Conservation (phyloP, 352 stramenopile genomes). For the Globisporangium apiculatum region DNA sequence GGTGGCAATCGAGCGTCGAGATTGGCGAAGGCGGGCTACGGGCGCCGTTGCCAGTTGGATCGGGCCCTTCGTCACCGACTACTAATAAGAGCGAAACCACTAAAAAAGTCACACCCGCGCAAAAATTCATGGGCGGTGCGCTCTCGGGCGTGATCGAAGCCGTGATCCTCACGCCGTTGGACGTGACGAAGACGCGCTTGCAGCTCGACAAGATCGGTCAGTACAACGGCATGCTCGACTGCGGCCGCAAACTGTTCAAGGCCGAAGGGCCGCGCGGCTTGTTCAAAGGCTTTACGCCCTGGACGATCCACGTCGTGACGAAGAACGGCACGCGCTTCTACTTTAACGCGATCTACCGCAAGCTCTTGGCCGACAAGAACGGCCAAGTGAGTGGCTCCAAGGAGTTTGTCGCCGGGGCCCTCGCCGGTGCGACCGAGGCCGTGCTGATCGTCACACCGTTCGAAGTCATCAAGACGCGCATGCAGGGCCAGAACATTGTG, state of each 20-base stretch:
- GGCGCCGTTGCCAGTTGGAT: slow-evolving; percentile 29
- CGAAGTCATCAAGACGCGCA: slow-evolving; percentile 97
- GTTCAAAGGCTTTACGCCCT: slow-evolving; percentile 87
- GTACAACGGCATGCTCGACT: slow-evolving; percentile 86
- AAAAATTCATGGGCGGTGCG: slow-evolving; percentile 81
- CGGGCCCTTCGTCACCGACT: slow-evolving; percentile 2
- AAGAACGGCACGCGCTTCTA: slow-evolving; percentile 91
- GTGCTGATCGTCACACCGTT: slow-evolving; percentile 96
- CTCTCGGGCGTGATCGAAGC: slow-evolving; percentile 84
- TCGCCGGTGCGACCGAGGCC: slow-evolving; percentile 93
- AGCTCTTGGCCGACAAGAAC: slow-evolving; percentile 66
- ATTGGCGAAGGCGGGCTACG: slow-evolving; percentile 67
- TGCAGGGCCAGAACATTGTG: slow-evolving; percentile 91
- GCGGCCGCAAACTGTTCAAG: slow-evolving; percentile 68
- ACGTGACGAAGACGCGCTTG: slow-evolving; percentile 86
- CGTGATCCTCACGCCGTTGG: slow-evolving; percentile 77
- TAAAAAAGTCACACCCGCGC: slow-evolving; percentile 52
- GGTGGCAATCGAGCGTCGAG: slow-evolving; percentile 83
- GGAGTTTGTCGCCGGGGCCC: slow-evolving; percentile 86
- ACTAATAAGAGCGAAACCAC: slow-evolving; percentile 31
- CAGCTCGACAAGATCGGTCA: slow-evolving; percentile 83
- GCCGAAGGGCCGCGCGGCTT: slow-evolving; percentile 73
- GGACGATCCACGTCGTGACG: slow-evolving; percentile 84
- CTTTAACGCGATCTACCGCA: slow-evolving; percentile 83
- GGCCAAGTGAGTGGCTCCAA: slow-evolving; percentile 74